Conservation (phyloP, 768 basidiomycete species). For the Aureoboletus auriporus region DNA sequence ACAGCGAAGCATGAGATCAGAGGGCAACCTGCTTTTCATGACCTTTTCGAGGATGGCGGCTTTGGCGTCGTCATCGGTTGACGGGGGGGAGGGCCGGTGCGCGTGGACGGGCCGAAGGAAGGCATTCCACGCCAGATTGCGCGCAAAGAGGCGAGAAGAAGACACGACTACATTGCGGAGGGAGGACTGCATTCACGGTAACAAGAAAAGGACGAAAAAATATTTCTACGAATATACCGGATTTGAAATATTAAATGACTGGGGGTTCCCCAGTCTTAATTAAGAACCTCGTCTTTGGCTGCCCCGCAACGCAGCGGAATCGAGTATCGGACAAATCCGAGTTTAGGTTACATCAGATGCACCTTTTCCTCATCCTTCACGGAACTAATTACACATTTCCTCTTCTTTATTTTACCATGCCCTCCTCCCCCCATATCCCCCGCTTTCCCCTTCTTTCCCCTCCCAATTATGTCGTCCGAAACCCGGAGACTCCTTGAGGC, state of each 20-base stretch:
- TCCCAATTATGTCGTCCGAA: conserved; percentile 52
- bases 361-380: conserved; percentile 34
- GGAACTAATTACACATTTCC: conserved; percentile 49
- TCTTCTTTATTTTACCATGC: conserved; percentile 50
- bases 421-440: conserved; percentile 32
- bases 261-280: conserved; percentile 14
- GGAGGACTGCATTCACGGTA: conserved; percentile 33
- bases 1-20: conserved; percentile 91
- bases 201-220: conserved; percentile 21
- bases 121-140: conserved; percentile 27
- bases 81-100: conserved; percentile 17
- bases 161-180: conserved; percentile 36
- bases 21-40: conserved; percentile 82
- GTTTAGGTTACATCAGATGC: conserved; percentile 27
- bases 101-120: conserved; percentile 9
- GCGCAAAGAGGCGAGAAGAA: conserved; percentile 1
- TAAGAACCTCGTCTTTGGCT: not conserved
- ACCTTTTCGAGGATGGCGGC: conserved; percentile 78
- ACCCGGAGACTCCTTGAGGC: conserved; percentile 74
- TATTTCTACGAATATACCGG: conserved; percentile 11
- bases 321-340: conserved; percentile 28
- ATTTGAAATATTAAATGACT: conserved; percentile 19
- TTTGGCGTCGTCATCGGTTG: conserved; percentile 66
- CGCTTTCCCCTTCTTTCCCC: conserved; percentile 14
- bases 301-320: conserved; percentile 14